Evolutionary conservation across 345 rosid genomes (phyloP).

Genomic region (Zanthoxylum bungeanum): DNA sequence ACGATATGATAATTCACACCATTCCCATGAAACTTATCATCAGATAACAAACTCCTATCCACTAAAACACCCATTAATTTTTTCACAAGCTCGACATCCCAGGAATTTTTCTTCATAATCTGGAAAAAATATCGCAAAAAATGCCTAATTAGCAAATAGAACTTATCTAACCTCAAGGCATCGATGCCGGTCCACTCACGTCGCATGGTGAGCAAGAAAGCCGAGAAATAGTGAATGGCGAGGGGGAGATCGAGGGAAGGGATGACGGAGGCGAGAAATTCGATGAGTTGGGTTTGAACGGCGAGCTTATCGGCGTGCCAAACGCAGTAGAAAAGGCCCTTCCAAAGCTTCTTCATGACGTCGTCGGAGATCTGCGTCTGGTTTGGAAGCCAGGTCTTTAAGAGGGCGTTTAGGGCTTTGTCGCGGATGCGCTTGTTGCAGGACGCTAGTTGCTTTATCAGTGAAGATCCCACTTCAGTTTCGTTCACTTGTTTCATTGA

Average conservation of each 20-base stretch:
- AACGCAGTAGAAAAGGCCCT: slow-evolving; percentile 92
- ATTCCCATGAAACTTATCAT: slow-evolving; percentile 55
- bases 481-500: background rate
- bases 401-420: slow-evolving; percentile 47
- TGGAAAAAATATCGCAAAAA: slow-evolving; percentile 51
- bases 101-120: slow-evolving; percentile 42
- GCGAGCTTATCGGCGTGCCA: slow-evolving; percentile 92
- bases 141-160: slow-evolving; percentile 76
- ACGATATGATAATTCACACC: slow-evolving; percentile 88
- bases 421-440: slow-evolving; percentile 65
- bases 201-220: slow-evolving; percentile 82
- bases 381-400: slow-evolving; percentile 70
- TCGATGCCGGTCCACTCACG: slow-evolving; percentile 96
- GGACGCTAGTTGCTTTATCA: slow-evolving; percentile 74
- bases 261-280: slow-evolving; percentile 54
- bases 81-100: slow-evolving; percentile 59
- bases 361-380: slow-evolving; percentile 60
- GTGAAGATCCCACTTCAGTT: slow-evolving; percentile 30
- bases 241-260: slow-evolving; percentile 48
- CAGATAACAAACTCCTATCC: slow-evolving; percentile 45
- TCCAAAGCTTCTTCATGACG: slow-evolving; percentile 89
- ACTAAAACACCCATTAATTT: slow-evolving; percentile 46
- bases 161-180: slow-evolving; percentile 77
- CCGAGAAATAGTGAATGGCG: slow-evolving; percentile 61
- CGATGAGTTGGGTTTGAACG: slow-evolving; percentile 61